Evolutionary conservation across 768 basidiomycete genomes (phyloP).

Genomic region (Favolaschia claudopus): DNA sequence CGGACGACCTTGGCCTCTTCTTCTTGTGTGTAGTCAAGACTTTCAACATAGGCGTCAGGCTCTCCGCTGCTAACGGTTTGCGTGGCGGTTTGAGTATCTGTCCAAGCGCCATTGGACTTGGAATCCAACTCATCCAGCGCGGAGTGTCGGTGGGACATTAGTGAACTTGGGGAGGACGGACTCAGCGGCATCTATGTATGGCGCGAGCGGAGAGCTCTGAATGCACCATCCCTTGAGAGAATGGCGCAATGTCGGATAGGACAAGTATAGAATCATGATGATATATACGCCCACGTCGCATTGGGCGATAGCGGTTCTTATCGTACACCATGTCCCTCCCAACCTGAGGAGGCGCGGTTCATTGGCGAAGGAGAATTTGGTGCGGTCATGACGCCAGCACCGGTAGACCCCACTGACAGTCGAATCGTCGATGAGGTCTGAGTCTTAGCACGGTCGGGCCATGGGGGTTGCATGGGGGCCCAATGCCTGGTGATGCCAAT

Average conservation of each 20-base stretch:
- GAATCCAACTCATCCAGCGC: neutral
- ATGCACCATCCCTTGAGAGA: conserved; percentile 8
- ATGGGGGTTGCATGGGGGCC: too few relatives aligned
- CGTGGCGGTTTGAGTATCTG: conserved; percentile 5
- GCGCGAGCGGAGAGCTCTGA: neutral
- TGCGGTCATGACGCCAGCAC: too few relatives aligned
- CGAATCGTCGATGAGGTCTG: too few relatives aligned
- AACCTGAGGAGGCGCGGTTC: too few relatives aligned
- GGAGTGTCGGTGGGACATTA: neutral
- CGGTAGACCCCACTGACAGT: too few relatives aligned
- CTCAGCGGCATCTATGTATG: neutral
- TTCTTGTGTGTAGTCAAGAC: conserved; percentile 38
- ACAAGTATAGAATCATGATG: neutral
- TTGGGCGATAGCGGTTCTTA: too few relatives aligned
- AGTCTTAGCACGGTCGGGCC: too few relatives aligned
- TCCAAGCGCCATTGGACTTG: conserved; percentile 1
- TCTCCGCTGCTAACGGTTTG: conserved; percentile 21
- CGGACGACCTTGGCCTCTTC: conserved; percentile 43
- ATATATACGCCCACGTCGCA: too few relatives aligned
- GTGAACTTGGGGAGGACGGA: neutral
- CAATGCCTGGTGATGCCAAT: too few relatives aligned
- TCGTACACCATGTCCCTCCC: too few relatives aligned
- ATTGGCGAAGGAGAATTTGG: too few relatives aligned
- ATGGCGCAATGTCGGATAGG: conserved; percentile 27
- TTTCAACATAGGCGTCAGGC: conserved; percentile 36